These are phyloP conservation scores for Gnomoniopsis sp. DNA, from an alignment of 2,329 filamentous ascomycete species.

Conservation along the genomic window DNA sequence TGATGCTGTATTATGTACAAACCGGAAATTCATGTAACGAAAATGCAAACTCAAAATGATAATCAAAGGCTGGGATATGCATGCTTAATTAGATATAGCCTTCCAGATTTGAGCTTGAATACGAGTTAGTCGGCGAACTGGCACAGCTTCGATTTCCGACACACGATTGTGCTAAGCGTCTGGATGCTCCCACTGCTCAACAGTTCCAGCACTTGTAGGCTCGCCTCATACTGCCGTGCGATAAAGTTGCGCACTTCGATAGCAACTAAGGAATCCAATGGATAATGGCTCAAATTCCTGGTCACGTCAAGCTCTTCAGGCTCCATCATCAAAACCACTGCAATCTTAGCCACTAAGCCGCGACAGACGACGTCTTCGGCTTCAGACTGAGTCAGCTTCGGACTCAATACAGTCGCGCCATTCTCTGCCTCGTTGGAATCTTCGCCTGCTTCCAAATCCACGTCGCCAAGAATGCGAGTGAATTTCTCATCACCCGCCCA, in stretches of 20 bases:
- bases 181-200: slow-evolving; percentile 49
- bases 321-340: slow-evolving; percentile 45
- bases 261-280: slow-evolving; percentile 46
- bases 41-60: no score
- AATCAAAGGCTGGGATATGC: no score
- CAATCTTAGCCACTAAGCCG: slow-evolving; percentile 46
- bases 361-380: slow-evolving; percentile 44
- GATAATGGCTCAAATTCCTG: slow-evolving; percentile 37
- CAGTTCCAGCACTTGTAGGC: slow-evolving; percentile 53
- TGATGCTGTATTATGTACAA: no score
- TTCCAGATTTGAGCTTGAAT: no score
- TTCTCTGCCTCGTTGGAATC: slow-evolving; percentile 27
- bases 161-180: slow-evolving; percentile 44
- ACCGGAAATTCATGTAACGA: no score
- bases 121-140: neutral
- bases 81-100: no score
- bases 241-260: slow-evolving; percentile 52
- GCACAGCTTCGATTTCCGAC: slow-evolving; percentile 41
- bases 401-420: slow-evolving; percentile 34
- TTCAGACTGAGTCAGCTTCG: slow-evolving; percentile 38
- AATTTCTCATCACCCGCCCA: slow-evolving; percentile 55
- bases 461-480: slow-evolving; percentile 28
- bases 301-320: slow-evolving; percentile 46
- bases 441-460: slow-evolving; percentile 38
- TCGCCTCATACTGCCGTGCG: slow-evolving; percentile 45